These are phyloP conservation scores for Trichoderma citrinoviride DNA, from an alignment of 2,329 filamentous ascomycete genomes.

Conservation along the genomic window DNA sequence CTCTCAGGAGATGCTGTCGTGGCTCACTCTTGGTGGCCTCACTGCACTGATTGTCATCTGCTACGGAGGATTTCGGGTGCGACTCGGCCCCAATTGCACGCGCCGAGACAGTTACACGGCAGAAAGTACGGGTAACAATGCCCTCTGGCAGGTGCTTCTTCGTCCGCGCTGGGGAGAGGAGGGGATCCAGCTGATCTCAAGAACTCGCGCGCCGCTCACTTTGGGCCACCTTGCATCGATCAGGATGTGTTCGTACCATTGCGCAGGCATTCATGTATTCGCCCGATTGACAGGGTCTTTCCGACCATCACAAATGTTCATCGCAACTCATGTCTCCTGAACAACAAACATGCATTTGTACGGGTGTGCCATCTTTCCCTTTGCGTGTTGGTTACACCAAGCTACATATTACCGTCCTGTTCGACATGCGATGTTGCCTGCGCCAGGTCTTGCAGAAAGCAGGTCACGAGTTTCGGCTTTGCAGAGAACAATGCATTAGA, in stretches of 20 bases:
- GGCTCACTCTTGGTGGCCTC: conserved; percentile 10
- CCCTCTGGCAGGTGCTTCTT: background rate
- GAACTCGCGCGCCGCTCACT: background rate
- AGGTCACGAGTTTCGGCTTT: background rate
- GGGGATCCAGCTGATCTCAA: background rate
- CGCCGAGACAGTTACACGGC: background rate
- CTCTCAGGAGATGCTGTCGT: conserved; percentile 14
- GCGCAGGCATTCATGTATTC: background rate
- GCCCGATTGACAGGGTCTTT: background rate
- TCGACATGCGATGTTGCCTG: conserved; percentile 3
- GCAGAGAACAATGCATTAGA: conserved; percentile 13
- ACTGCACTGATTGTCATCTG: background rate
- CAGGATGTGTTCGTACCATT: background rate
- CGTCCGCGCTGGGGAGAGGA: background rate
- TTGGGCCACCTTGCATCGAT: background rate
- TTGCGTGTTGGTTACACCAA: background rate
- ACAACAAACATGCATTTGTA: background rate
- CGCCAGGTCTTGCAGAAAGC: background rate
- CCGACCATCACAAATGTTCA: background rate
- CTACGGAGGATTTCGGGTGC: conserved; percentile 5
- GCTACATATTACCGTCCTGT: background rate
- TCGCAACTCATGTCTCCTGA: background rate
- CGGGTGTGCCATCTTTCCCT: background rate
- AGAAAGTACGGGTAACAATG: background rate
- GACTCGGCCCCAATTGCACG: background rate